These are phyloP conservation scores for Geotrichum bryndzae DNA, from an alignment of 1,139 yeast genomes.

Conservation along the genomic window DNA sequence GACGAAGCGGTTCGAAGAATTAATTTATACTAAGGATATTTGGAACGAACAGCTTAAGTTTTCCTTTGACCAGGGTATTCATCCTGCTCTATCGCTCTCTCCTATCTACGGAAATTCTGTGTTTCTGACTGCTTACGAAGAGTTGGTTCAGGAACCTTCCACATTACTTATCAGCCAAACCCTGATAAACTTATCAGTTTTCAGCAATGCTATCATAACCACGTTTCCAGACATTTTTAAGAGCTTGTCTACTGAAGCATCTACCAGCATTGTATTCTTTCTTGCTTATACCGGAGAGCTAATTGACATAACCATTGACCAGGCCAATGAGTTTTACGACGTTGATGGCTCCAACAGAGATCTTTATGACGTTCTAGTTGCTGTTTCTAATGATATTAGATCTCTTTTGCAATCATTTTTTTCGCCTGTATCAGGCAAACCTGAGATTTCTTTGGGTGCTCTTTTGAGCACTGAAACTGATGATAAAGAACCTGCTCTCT, in stretches of 20 bases:
- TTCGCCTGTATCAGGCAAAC: conserved; percentile 1
- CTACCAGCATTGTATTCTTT: not conserved
- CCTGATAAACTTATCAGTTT: conserved; percentile 12
- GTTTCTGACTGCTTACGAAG: conserved; percentile 5
- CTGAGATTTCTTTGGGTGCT: conserved; percentile 2
- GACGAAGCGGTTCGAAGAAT: conserved; percentile 1
- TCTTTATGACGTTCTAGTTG: conserved; percentile 9
- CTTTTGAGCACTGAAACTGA: not conserved
- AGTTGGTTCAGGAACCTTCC: not conserved
- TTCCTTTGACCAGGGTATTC: conserved; percentile 11
- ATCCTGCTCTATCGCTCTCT: conserved; percentile 6
- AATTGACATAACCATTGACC: conserved; percentile 6
- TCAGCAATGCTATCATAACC: conserved; percentile 9
- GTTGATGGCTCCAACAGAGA: conserved; percentile 2
- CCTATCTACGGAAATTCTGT: conserved; percentile 13
- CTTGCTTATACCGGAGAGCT: conserved; percentile 12
- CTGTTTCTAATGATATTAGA: conserved; percentile 8
- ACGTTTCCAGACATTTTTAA: conserved; percentile 6
- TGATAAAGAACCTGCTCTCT: not conserved
- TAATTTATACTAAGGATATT: conserved; percentile 1
- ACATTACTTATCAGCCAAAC: not conserved
- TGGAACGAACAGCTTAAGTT: conserved; percentile 8
- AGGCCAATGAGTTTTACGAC: conserved; percentile 2
- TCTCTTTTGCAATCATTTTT: not conserved
- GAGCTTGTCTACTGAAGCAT: not conserved